Evolutionary conservation across 1,284 basidiomycete species (phyloP), one percentile per base, ranked within the genome.

Genomic region (Puccinia horiana): DNA sequence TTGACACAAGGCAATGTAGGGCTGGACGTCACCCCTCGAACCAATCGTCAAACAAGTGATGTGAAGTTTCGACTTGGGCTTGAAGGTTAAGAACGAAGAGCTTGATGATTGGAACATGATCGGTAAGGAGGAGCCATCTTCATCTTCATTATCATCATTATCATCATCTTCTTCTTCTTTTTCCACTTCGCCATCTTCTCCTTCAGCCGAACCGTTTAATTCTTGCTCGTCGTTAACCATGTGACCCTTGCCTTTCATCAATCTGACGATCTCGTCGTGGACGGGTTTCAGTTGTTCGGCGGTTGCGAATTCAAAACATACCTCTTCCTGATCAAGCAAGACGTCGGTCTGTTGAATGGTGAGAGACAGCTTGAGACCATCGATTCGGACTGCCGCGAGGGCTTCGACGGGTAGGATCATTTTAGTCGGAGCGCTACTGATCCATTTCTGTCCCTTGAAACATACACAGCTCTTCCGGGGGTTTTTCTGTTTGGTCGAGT

Each of bases 11-110:
- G 96, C 92, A 84, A 99, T 98, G 86, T 98, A 88, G 1, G 87
- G 88, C 87, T 96, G 94, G 12, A 96, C 94, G 86, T 96, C 94
- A 67, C 94, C 94, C 83, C 95, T 90, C 26, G 94, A 95, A 0
- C 96, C 96, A 85, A 99, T 97, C 0, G 96, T 98, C 83, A 98
- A 88, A 88, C 95, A 95, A 0, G 95, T 96, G 85, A 98, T 94
- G 84, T 91, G 92, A 84, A 98, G 88, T 0, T 93, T 89, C 84
- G 93, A 90, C 84, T 90, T 90, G 1, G 95, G 95, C 87, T 94
- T 95, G 89, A 98, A 98, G 12, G 95, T 96, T 84, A 97, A 88
- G 88, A 96, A 96, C 0, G 95, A 95, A 9, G 93, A 94, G 0
- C 93, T 93, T n/a, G 93, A 91, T 47, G 93, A 95, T 5, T 92